Evolutionary conservation across 305 asterid genomes (phyloP), one percentile per base, ranked within the genome.

Genomic region (Coffea humblotiana): DNA sequence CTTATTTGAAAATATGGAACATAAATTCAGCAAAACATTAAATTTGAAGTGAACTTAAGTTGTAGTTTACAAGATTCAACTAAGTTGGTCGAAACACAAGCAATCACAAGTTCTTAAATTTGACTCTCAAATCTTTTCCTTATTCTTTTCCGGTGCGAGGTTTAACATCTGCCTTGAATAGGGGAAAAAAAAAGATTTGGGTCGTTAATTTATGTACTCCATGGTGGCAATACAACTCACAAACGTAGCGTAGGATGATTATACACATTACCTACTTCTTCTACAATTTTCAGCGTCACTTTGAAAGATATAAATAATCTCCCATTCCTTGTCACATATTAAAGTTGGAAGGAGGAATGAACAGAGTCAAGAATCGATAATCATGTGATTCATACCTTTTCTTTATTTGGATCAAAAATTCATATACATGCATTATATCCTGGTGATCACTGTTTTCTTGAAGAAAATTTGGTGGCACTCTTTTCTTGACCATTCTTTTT

Each of bases 211-310:
- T 29, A 29, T 40, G 43, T 29, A 15, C 27, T 13, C 29, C 23
- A 45, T n/a, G 79, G 72, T 45, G 79, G 79, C 61, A 63, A 63
- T 25, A 19, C 72, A 76, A 76, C 47, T 48, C 63, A 63, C 72
- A 75, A 60, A 21, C 52, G 35, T 54, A 37, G 32, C 4, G 54
- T 15, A 16, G 37, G 49, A 64, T 47, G 73, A 76, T 47, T 29
- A 76, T 45, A 64, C 73, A 64, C 27, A 10, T 77, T 29, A 77
- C 80, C 74, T 64, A 77, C 6, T 43, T 47, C 63, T 43, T 40
- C 47, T 37, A 14, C 14, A 76, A 40, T 40, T 63, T 76, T 45
- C 19, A 43, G n/a, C n/a, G 48, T 7, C 16, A 43, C 14, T 61
- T 47, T 21, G 14, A 8, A 8, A 37, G 16, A n/a, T 40, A 12